phyloP scores from a whole-genome alignment of 176 grass and related monocot genomes.

The Sorghum bicolor region DNA sequence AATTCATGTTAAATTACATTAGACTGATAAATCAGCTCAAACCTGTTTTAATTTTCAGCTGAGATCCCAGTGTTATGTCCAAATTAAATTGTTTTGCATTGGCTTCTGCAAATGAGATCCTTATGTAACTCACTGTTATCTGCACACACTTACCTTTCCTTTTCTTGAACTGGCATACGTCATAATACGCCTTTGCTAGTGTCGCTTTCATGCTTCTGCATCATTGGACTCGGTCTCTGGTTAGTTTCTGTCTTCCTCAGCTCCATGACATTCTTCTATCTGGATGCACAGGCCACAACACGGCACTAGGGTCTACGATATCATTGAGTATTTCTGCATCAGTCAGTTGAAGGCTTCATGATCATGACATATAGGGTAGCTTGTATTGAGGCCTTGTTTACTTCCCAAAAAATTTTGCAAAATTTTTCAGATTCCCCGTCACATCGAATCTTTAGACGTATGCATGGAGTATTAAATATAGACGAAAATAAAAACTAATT shows the following conservation, averaged over 20 bases:
- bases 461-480: too few species aligned
- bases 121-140: neutral
- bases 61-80: neutral
- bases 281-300: constrained; percentile 66
- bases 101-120: neutral
- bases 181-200: neutral
- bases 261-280: constrained; percentile 16
- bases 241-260: neutral
- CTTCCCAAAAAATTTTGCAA: too few species aligned
- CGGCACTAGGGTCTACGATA: constrained; percentile 74
- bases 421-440: too few species aligned
- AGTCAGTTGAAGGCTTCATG: constrained; percentile 59
- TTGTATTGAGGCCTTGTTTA: too few species aligned
- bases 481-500: too few species aligned
- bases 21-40: neutral
- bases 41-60: neutral
- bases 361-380: neutral
- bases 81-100: neutral
- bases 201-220: neutral
- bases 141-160: neutral
- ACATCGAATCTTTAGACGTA: too few species aligned
- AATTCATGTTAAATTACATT: neutral
- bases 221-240: neutral
- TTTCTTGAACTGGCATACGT: neutral
- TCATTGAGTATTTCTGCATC: constrained; percentile 83